Percentiles rank a stretch among this genome's conserved stretches.
Evolutionary conservation across 345 rosid genomes (phyloP).

Genomic region (Eucalyptus urophylla): DNA sequence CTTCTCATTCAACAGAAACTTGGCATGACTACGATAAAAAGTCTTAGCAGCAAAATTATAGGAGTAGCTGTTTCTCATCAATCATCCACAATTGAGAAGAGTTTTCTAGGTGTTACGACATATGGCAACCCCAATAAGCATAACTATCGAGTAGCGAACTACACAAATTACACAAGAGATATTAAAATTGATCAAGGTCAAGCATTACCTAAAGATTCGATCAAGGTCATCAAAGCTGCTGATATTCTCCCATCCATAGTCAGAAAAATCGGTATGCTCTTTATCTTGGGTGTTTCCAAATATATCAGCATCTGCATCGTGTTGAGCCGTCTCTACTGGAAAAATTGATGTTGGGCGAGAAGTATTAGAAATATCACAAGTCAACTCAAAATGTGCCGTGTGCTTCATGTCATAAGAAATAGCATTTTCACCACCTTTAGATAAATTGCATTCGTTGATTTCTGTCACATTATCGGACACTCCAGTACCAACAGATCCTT

Average conservation of each 20-base stretch:
- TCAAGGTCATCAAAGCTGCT: conserved; percentile 98
- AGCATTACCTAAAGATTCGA: conserved; percentile 79
- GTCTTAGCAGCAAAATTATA: not conserved
- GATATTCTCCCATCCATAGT: conserved; percentile 83
- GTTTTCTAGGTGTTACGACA: not conserved
- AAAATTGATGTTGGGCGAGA: not conserved
- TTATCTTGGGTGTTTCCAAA: conserved; percentile 43
- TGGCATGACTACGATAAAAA: not conserved
- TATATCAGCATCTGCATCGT: conserved; percentile 36
- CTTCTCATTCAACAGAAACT: not conserved
- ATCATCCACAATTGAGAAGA: not conserved
- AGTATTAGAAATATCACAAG: conserved; percentile 12
- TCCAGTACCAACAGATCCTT: conserved; percentile 33
- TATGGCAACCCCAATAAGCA: not conserved
- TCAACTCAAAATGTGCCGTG: not conserved
- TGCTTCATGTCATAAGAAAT: conserved; percentile 1
- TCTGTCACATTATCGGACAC: conserved; percentile 32
- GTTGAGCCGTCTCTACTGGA: conserved; percentile 33
- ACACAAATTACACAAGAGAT: not conserved
- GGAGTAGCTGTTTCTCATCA: not conserved
- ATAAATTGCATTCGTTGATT: conserved; percentile 21
- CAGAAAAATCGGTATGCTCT: conserved; percentile 71
- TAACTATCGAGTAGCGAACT: not conserved
- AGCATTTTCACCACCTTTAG: conserved; percentile 34
- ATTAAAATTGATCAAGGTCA: not conserved